phyloP scores from a whole-genome alignment of 2,329 filamentous ascomycete species.

The Claviceps humidiphila region DNA sequence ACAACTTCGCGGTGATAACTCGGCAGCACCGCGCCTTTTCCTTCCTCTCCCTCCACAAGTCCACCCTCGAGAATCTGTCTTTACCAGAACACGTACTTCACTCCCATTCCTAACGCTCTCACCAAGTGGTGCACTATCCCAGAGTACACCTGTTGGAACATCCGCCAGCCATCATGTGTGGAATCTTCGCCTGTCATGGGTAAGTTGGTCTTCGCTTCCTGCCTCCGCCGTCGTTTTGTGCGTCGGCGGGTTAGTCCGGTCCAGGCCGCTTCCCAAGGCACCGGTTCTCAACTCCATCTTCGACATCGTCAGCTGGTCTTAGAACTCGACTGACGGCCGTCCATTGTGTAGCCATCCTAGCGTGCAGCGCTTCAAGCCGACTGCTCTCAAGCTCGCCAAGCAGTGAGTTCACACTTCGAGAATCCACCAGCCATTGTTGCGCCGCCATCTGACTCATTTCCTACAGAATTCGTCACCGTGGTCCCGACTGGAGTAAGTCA shows the following conservation, averaged over 20 bases:
- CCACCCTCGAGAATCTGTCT: too few relatives aligned
- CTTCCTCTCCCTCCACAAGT: too few relatives aligned
- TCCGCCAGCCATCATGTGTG: constrained; percentile 61
- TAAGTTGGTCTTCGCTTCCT: constrained; percentile 31
- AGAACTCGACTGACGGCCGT: constrained; percentile 5
- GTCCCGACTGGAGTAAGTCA: constrained; percentile 92
- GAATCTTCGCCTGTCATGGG: constrained; percentile 92
- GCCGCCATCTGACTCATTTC: constrained; percentile 5
- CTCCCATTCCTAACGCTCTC: too few relatives aligned
- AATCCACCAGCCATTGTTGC: neutral
- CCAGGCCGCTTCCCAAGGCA: constrained; percentile 6
- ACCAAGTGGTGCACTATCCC: too few relatives aligned
- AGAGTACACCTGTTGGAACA: neutral
- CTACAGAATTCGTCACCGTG: constrained; percentile 76
- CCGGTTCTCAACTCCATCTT: constrained; percentile 18
- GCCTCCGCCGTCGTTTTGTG: neutral
- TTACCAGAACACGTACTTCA: too few relatives aligned
- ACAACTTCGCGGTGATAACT: too few relatives aligned
- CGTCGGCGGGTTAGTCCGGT: constrained; percentile 17
- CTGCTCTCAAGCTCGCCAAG: constrained; percentile 84
- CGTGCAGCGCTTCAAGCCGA: constrained; percentile 93
- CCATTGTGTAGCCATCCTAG: constrained; percentile 57
- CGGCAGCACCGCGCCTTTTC: too few relatives aligned
- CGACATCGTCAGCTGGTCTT: neutral
- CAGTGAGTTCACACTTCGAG: constrained; percentile 47